Percentiles rank a stretch among this genome's conserved stretches.
Evolutionary conservation across 345 rosid species (phyloP).

Genomic region (Salix caprea): DNA sequence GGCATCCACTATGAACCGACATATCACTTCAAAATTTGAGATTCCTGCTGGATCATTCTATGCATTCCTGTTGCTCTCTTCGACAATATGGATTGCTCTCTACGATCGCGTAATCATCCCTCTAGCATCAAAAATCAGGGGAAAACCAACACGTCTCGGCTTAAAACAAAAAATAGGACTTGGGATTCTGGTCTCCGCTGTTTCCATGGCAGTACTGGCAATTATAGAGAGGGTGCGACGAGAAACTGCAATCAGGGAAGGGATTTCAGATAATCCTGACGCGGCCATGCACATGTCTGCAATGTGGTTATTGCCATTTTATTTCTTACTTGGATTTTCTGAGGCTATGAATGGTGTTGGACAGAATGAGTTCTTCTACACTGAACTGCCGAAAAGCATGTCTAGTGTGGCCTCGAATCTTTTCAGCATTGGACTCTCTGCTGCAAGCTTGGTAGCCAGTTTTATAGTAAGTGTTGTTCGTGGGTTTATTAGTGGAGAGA

Average conservation of each 20-base stretch:
- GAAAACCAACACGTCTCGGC: conserved; percentile 47
- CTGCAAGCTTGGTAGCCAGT: conserved; percentile 59
- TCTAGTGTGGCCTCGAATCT: conserved; percentile 64
- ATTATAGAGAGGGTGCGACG: conserved; percentile 53
- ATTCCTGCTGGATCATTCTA: conserved; percentile 69
- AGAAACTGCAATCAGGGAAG: conserved; percentile 54
- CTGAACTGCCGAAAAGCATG: conserved; percentile 75
- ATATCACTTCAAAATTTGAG: conserved; percentile 49
- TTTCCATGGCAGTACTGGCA: conserved; percentile 61
- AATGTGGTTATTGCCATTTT: conserved; percentile 71
- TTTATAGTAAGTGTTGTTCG: conserved; percentile 41
- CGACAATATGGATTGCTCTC: conserved; percentile 50
- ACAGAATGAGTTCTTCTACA: conserved; percentile 70
- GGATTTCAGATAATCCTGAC: conserved; percentile 35
- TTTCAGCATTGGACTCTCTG: conserved; percentile 58
- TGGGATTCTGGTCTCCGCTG: conserved; percentile 49
- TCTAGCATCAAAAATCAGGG: conserved; percentile 53
- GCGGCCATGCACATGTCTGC: conserved; percentile 59
- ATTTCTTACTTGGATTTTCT: conserved; percentile 56
- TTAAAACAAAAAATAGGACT: conserved; percentile 69
- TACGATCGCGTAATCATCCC: conserved; percentile 73
- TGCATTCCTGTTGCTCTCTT: conserved; percentile 46
- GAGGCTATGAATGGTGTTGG: conserved; percentile 71
- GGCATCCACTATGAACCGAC: conserved; percentile 70
- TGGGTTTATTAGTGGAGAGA: conserved; percentile 34